A percentile compares a stretch with the other conserved stretches of the same genome.
These are phyloP conservation scores for Fusarium nodosum DNA, from an alignment of 2,329 filamentous ascomycete species.

Conservation along the genomic window DNA sequence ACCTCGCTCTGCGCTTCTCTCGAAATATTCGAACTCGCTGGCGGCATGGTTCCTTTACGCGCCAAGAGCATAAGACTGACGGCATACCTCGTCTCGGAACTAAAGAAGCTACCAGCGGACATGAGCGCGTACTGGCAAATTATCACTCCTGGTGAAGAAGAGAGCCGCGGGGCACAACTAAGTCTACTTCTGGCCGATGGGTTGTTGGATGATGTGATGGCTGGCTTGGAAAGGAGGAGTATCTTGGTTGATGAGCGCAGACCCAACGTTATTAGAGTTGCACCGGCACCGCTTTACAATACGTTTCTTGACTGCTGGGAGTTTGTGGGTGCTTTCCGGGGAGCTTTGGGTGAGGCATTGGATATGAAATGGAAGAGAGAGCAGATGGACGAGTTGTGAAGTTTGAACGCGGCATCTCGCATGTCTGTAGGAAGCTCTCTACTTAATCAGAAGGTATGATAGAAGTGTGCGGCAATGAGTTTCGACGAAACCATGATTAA, in stretches of 20 bases:
- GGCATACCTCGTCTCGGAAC: constrained; percentile 76
- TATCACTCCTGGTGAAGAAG: constrained; percentile 75
- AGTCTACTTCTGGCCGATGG: constrained; percentile 76
- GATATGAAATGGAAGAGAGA: constrained; percentile 35
- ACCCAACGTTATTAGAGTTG: constrained; percentile 83
- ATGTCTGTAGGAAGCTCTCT: not conserved
- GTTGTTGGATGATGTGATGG: constrained; percentile 74
- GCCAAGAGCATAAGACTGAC: constrained; percentile 71
- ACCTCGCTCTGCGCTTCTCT: constrained; percentile 78
- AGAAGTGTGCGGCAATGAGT: not conserved
- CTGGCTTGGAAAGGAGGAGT: constrained; percentile 71
- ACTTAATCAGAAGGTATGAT: not conserved
- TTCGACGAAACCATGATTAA: no score
- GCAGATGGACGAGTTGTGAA: constrained; percentile 30
- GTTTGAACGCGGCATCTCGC: no score
- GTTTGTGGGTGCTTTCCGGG: constrained; percentile 51
- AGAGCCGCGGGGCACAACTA: constrained; percentile 80
- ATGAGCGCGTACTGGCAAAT: constrained; percentile 62
- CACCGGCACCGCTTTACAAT: constrained; percentile 85
- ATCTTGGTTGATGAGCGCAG: constrained; percentile 85
- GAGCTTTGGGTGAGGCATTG: constrained; percentile 47
- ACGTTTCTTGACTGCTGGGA: constrained; percentile 71
- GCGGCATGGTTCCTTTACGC: constrained; percentile 72
- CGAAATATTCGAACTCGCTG: constrained; percentile 66
- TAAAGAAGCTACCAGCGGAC: constrained; percentile 55